These are phyloP conservation scores for Excoecaria agallocha DNA, from an alignment of 345 rosid species.

Conservation along the genomic window DNA sequence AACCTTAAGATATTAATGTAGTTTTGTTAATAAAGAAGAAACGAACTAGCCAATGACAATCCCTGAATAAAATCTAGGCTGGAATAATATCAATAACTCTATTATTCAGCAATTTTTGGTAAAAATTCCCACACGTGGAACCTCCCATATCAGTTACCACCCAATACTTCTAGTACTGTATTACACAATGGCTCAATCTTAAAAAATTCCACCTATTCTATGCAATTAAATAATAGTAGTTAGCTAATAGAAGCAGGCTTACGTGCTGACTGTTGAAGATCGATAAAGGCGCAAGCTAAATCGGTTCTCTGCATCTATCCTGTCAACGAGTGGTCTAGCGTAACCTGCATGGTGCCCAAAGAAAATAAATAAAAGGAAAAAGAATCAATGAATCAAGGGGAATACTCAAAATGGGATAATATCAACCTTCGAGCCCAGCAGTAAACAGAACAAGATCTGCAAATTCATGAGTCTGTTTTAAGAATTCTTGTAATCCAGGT, in stretches of 20 bases:
- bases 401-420: slow-evolving; percentile 8
- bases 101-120: too few species aligned
- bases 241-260: not conserved
- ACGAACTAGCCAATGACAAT: not conserved
- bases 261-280: slow-evolving; percentile 24
- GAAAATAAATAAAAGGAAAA: slow-evolving; percentile 5
- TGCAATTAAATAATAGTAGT: not conserved
- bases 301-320: slow-evolving; percentile 62
- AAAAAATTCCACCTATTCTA: not conserved
- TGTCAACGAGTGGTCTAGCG: slow-evolving; percentile 94
- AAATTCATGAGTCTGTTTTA: slow-evolving; percentile 64
- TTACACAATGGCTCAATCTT: not conserved
- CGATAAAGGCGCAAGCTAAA: slow-evolving; percentile 18
- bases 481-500: slow-evolving; percentile 84
- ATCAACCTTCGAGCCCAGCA: slow-evolving; percentile 89
- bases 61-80: not conserved
- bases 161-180: too few species aligned
- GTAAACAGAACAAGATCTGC: slow-evolving; percentile 87
- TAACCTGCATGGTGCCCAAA: slow-evolving; percentile 54
- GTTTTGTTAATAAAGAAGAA: not conserved
- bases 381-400: not conserved
- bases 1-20: not conserved
- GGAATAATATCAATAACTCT: too few species aligned
- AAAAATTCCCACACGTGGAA: too few species aligned
- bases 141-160: too few species aligned